Evolutionary conservation across 345 rosid genomes (phyloP).

Genomic region (Syzygium jambos): DNA sequence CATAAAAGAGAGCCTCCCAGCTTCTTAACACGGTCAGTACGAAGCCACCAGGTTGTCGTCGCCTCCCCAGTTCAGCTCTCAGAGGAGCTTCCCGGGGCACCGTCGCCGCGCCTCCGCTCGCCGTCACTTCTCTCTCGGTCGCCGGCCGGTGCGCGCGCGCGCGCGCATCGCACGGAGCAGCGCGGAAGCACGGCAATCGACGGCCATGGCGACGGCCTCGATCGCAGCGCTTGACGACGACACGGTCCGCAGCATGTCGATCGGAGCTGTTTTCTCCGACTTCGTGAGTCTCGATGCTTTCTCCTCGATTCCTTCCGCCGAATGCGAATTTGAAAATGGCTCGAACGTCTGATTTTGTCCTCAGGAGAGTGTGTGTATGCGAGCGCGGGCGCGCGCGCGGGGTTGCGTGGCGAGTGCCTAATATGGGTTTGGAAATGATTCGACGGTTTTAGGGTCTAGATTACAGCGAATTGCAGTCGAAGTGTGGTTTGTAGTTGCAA

Average conservation of each 20-base stretch:
- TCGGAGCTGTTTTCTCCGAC: constrained; percentile 94
- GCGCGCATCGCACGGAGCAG: not conserved
- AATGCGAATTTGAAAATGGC: not conserved
- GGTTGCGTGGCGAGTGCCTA: not conserved
- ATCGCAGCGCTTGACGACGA: constrained; percentile 66
- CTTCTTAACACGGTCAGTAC: not conserved
- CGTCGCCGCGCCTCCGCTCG: not conserved
- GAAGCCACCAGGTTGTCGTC: not conserved
- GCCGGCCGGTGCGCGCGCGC: not conserved
- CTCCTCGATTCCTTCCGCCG: not conserved
- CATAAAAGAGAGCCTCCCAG: not conserved
- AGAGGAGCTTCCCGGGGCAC: not conserved
- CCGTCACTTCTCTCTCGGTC: not conserved
- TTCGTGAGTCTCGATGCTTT: constrained; percentile 33
- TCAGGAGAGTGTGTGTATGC: not conserved
- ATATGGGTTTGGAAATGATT: not conserved
- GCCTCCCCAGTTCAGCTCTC: not conserved
- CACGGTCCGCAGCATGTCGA: constrained; percentile 67
- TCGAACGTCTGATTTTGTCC: not conserved
- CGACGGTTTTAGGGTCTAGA: not conserved
- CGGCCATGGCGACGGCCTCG: constrained; percentile 17
- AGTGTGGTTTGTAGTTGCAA: not conserved
- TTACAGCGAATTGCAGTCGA: not conserved
- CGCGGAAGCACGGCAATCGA: not conserved
- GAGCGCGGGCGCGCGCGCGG: not conserved